Percentiles rank a stretch among this genome's conserved stretches.
phyloP scores from a whole-genome alignment of 768 basidiomycete species.

The Trametes punicea region DNA sequence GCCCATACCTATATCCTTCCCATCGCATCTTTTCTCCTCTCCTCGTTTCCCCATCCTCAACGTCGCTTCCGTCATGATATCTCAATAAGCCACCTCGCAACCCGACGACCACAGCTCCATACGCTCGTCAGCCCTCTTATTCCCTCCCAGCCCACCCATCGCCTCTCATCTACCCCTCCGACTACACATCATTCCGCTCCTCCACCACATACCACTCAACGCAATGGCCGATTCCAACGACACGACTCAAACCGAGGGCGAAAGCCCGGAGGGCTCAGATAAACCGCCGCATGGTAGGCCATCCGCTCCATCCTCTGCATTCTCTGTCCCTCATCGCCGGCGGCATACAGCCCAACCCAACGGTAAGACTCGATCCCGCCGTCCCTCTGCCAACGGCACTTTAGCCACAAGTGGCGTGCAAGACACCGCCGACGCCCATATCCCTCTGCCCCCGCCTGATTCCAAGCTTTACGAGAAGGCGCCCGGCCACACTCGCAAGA shows the following conservation, averaged over 20 bases:
- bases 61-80: conserved; percentile 37
- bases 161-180: conserved; percentile 17
- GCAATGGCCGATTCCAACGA: conserved; percentile 44
- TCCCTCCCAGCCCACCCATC: conserved; percentile 14
- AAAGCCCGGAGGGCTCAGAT: conserved; percentile 56
- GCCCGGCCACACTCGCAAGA: conserved; percentile 45
- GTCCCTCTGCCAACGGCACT: conserved; percentile 16
- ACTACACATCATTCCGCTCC: conserved; percentile 12
- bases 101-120: conserved; percentile 20
- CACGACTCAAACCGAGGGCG: conserved; percentile 50
- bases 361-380: conserved; percentile 21
- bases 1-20: conserved; percentile 1
- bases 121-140: conserved; percentile 11
- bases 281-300: conserved; percentile 45
- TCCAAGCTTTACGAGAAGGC: conserved; percentile 46
- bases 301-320: conserved; percentile 4
- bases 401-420: conserved; percentile 14
- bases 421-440: conserved; percentile 27
- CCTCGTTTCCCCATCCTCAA: conserved; percentile 18
- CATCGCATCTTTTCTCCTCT: conserved; percentile 18
- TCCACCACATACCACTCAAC: conserved; percentile 23
- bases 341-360: conserved; percentile 16
- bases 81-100: conserved; percentile 32
- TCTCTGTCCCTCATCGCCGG: neutral
- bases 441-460: conserved; percentile 54